Percentiles rank a stretch among this genome's conserved stretches.
phyloP scores from a whole-genome alignment of 2,329 filamentous ascomycete genomes.

The Penicillium expansum region DNA sequence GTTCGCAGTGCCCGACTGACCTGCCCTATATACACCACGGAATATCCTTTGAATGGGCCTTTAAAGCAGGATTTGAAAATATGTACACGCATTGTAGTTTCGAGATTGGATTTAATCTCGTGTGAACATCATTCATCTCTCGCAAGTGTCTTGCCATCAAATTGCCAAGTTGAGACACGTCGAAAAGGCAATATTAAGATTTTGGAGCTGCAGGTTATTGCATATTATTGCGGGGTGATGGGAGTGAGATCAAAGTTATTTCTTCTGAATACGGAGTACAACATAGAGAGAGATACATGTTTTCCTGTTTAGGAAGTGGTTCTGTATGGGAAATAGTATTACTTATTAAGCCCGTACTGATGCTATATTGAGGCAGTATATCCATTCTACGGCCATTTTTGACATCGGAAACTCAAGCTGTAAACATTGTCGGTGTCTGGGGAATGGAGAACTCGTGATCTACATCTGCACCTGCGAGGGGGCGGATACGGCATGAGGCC shows the following conservation, averaged over 20 bases:
- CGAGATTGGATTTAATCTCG: not conserved
- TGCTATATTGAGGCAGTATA: not conserved
- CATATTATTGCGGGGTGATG: not conserved
- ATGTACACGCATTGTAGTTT: too few species aligned
- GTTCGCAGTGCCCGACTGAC: not conserved
- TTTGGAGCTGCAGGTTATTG: not conserved
- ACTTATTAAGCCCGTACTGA: not conserved
- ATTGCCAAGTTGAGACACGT: not conserved
- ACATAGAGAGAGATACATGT: not conserved
- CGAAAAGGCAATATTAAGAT: not conserved
- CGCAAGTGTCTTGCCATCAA: not conserved
- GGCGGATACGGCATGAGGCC: not conserved
- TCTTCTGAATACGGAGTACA: accelerated
- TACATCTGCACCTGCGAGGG: conserved; percentile 4
- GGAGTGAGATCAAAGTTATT: not conserved
- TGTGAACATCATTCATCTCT: not conserved
- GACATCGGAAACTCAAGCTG: not conserved
- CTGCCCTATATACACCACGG: not conserved
- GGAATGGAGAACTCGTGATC: not conserved
- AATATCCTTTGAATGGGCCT: not conserved
- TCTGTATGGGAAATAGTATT: too few species aligned
- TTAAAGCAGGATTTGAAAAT: not conserved
- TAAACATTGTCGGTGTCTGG: not conserved
- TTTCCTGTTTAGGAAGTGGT: not conserved
- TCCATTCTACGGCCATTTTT: not conserved